Evolutionary conservation across 2,329 filamentous ascomycete species (phyloP).

Genomic region (Ceratocystis eucalypticola): DNA sequence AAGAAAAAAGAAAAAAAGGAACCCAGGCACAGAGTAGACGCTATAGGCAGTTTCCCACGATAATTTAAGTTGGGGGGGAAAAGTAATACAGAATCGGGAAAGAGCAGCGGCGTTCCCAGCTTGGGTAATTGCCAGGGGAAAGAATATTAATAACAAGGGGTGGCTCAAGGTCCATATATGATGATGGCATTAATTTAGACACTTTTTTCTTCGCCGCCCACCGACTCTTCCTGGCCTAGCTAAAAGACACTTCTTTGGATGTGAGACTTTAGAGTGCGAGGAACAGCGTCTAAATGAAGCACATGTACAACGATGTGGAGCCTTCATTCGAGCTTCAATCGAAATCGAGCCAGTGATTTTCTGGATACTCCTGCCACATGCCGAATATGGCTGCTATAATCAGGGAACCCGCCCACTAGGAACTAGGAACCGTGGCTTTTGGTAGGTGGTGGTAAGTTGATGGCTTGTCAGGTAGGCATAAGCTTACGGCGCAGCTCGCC

Average conservation of each 20-base stretch:
- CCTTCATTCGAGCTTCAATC: neutral
- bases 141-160: neutral
- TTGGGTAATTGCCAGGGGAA: neutral
- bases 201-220: neutral
- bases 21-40: neutral
- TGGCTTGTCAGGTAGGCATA: constrained; percentile 3
- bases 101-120: neutral
- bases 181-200: neutral
- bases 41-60: neutral
- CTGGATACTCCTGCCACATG: neutral
- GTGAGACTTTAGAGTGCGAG: neutral
- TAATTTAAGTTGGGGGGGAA: neutral
- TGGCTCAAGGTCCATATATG: neutral
- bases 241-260: no score
- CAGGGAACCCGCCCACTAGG: neutral
- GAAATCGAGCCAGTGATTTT: neutral
- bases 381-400: neutral
- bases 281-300: neutral
- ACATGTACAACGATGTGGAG: neutral
- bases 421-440: neutral
- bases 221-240: no score
- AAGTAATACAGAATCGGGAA: neutral
- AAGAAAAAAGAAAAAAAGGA: neutral
- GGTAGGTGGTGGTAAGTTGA: neutral
- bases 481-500: constrained; percentile 3